Percentiles rank a stretch among this genome's conserved stretches.
Evolutionary conservation across 371 early-diverging fungal species (phyloP).

Genomic region (Rhizopus arrhizus): DNA sequence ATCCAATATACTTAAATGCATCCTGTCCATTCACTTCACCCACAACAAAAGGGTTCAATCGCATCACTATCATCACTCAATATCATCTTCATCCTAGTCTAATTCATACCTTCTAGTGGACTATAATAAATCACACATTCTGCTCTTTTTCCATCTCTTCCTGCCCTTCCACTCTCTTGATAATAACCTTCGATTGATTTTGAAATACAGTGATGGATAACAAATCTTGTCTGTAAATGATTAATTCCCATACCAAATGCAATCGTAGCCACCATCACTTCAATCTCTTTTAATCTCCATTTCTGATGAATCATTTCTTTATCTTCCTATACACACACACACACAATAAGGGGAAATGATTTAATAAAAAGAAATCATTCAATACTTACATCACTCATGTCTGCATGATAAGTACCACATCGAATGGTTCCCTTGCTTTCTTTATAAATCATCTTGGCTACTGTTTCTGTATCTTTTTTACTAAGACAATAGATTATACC

Average conservation of each 20-base stretch:
- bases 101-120: constrained; percentile 55
- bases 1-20: constrained; percentile 42
- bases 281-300: constrained; percentile 71
- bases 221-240: constrained; percentile 83
- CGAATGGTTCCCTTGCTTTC: constrained; percentile 55
- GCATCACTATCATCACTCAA: constrained; percentile 36
- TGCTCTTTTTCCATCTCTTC: constrained; percentile 68
- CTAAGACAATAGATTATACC: constrained; percentile 89
- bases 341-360: background rate
- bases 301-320: constrained; percentile 69
- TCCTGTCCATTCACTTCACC: constrained; percentile 63
- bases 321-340: constrained; percentile 43
- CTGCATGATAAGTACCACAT: constrained; percentile 81
- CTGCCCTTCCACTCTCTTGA: constrained; percentile 94
- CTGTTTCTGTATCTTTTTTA: constrained; percentile 76
- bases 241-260: constrained; percentile 93
- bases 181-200: constrained; percentile 91
- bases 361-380: too few species aligned
- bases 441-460: constrained; percentile 59
- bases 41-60: constrained; percentile 66
- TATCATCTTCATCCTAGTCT: background rate
- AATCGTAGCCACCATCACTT: constrained; percentile 86
- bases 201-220: constrained; percentile 84
- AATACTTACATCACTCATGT: constrained; percentile 62
- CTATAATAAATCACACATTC: constrained; percentile 82